Conservation (phyloP, 2,329 filamentous ascomycete genomes). For the Trichoderma hamatum region DNA sequence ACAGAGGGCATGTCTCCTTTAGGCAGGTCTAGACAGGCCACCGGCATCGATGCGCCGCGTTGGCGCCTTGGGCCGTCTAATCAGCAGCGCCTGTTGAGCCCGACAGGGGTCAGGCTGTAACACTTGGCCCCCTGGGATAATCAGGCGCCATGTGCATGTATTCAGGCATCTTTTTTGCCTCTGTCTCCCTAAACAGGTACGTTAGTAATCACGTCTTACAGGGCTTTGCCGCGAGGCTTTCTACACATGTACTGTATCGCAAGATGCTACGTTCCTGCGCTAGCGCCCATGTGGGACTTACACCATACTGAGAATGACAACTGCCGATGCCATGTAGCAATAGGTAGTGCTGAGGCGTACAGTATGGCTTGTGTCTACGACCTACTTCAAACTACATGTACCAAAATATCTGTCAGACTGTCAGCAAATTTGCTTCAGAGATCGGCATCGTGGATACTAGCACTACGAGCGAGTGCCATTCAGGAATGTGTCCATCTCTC, state of each 20-base stretch:
- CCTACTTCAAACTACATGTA: not conserved
- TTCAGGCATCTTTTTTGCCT: not conserved
- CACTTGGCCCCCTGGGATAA: not conserved
- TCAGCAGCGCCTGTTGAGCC: not conserved
- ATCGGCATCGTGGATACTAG: not conserved
- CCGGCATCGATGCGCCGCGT: not conserved
- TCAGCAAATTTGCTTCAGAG: not conserved
- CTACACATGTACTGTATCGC: not conserved
- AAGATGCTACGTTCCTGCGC: conserved; percentile 21
- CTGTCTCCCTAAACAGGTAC: not conserved
- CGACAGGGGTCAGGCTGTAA: conserved; percentile 3
- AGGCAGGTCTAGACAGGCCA: conserved; percentile 5
- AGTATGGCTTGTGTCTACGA: too few species aligned
- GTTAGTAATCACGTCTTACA: not conserved
- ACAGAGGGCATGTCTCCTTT: not conserved
- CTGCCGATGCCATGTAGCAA: not conserved
- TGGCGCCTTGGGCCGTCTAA: not conserved
- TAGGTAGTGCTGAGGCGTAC: too few species aligned
- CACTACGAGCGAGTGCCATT: not conserved
- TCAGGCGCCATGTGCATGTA: not conserved
- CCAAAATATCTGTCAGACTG: not conserved
- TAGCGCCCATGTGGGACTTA: not conserved
- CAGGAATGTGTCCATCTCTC: not conserved
- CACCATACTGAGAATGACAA: not conserved
- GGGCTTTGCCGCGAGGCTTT: not conserved